Conservation (phyloP, 768 basidiomycete genomes). For the Trametes cinnabarina region DNA sequence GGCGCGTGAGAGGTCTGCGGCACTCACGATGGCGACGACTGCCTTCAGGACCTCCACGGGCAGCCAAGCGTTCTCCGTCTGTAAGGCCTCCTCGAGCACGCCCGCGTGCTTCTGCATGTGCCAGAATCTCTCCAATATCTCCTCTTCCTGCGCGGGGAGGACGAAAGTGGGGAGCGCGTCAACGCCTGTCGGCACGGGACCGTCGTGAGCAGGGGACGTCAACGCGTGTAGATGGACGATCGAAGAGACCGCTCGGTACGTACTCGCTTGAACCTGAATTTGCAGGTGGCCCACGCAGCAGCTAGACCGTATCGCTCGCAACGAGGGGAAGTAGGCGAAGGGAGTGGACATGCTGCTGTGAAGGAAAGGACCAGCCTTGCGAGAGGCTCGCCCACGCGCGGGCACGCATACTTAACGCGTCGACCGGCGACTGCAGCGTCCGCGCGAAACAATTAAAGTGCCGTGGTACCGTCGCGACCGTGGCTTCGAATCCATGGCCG, state of each 20-base stretch:
- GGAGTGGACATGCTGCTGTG: slow-evolving; percentile 5
- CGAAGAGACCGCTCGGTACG: not conserved
- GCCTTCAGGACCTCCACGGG: not conserved
- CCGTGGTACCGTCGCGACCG: slow-evolving; percentile 7
- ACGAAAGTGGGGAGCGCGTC: not conserved
- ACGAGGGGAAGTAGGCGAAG: slow-evolving; percentile 10
- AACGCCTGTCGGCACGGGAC: not conserved
- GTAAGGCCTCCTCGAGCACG: slow-evolving; percentile 4
- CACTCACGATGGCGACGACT: slow-evolving; percentile 10
- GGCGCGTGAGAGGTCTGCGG: not conserved
- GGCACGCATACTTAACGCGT: slow-evolving; percentile 7
- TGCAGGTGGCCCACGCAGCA: slow-evolving; percentile 4
- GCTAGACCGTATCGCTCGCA: slow-evolving; percentile 10
- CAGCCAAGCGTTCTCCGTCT: not conserved
- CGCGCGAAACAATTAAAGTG: slow-evolving; percentile 10
- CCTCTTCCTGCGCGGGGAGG: not conserved
- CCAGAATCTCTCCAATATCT: not conserved
- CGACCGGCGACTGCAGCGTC: not conserved
- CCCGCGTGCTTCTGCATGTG: slow-evolving; percentile 1
- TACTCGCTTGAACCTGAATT: not conserved
- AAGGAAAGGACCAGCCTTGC: slow-evolving; percentile 18
- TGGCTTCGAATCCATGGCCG: not conserved
- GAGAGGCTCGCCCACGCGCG: not conserved
- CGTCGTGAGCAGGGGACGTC: not conserved
- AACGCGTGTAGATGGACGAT: too few relatives aligned